Base-by-base conservation (phyloP, 129 eudicot genomes). In the Ambrosia artemisiifolia region DNA sequence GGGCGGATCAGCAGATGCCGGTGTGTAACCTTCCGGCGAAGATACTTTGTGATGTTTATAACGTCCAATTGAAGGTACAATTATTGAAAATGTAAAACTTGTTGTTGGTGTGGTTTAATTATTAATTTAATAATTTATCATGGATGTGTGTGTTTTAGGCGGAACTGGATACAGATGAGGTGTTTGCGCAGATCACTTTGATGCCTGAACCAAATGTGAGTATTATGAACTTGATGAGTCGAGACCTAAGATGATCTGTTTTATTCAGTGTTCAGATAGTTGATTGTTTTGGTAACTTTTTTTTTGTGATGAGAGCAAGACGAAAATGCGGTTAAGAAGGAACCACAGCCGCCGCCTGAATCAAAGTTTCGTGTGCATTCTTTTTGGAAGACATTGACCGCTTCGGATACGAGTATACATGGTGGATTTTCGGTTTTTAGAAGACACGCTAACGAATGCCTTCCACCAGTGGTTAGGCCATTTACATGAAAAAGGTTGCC, bases 1-100 rank as follows among this genome's bases (percentile, higher is more conserved):
- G n/a, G n/a, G n/a, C n/a, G 40, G 96, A 90, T 64, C 96, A 94
- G 79, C 95, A 91, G 86, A 94, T 94, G 97, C 99, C 99, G n/a
- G 55, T 84, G 57, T 94, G 90, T 75, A 72, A 90, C 79, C 91
- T 94, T 73, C 97, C 97, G 20, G 83, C 91, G 30, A 94, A 94
- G 84, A 94, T 94, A 62, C 91, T 94, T 24, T 94, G 99, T 76
- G 93, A 97, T 48, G 99, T 94, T 13, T 73, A 83, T 19, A 81
- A 86, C 68, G 96, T 94, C 17, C 79, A 46, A 20, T 76, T 94
- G 75, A 88, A 81, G 97, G 99, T 94, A 83, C 18, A 60, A 10
- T 53, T 75, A 7, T 34, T 50, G 50, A 33, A 44, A 28, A 57
- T 50, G 19, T 69, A 18, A 9, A 32, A 43, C 18, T 11, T 42